These are phyloP conservation scores for Lepraria neglecta DNA, from an alignment of 495 filamentous ascomycete species.

Conservation along the genomic window DNA sequence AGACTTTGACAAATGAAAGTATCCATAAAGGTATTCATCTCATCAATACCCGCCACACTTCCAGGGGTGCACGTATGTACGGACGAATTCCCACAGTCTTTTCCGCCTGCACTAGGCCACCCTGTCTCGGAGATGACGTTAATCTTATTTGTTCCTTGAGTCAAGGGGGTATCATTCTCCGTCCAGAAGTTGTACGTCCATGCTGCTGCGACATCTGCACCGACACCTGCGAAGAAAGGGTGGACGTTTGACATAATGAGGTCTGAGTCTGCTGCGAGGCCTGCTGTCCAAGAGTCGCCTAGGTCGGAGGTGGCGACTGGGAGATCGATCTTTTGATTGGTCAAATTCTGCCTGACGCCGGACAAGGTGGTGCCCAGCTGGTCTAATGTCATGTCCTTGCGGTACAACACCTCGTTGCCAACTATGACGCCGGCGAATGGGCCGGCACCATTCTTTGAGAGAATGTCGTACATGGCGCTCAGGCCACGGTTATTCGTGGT, in stretches of 20 bases:
- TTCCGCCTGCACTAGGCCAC: conserved; percentile 85
- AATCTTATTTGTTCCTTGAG: conserved; percentile 49
- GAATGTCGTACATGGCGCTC: conserved; percentile 68
- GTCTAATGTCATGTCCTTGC: conserved; percentile 59
- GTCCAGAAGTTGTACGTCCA: conserved; percentile 88
- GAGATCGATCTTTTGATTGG: conserved; percentile 55
- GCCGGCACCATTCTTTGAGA: conserved; percentile 58
- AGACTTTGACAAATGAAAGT: conserved; percentile 79
- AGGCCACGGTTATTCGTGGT: conserved; percentile 82
- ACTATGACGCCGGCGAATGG: conserved; percentile 81
- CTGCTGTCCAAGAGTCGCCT: conserved; percentile 75
- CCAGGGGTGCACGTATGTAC: conserved; percentile 41
- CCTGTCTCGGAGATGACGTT: conserved; percentile 83
- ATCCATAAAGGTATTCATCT: conserved; percentile 83
- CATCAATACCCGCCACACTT: conserved; percentile 68
- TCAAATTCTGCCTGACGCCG: conserved; percentile 66
- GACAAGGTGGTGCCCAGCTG: conserved; percentile 59
- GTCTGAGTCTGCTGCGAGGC: conserved; percentile 64
- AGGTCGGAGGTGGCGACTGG: conserved; percentile 86
- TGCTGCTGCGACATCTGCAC: conserved; percentile 56
- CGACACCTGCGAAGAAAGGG: conserved; percentile 87
- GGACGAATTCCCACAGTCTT: conserved; percentile 61
- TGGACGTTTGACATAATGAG: conserved; percentile 96
- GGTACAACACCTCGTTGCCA: conserved; percentile 91
- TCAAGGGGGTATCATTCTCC: conserved; percentile 53